Conservation (phyloP, 306 rosid species). For the Rosa persica region DNA sequence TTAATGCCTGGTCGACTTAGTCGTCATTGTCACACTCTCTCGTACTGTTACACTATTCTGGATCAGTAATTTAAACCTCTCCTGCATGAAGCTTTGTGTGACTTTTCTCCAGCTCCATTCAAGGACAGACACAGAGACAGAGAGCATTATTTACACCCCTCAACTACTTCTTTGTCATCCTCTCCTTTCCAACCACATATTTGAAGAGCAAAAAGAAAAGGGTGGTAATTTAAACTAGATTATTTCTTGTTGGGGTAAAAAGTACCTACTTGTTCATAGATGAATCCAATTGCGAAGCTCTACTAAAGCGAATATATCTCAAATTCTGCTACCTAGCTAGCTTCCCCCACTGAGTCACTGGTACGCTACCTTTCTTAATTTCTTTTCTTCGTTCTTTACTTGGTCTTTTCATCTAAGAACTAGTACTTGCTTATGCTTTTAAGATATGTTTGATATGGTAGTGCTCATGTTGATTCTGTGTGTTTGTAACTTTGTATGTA, state of each 20-base stretch:
- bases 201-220: neutral
- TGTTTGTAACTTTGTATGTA: conserved; percentile 1
- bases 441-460: conserved; percentile 7
- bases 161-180: conserved; percentile 8
- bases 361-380: neutral
- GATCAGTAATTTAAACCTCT: neutral
- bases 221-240: neutral
- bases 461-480: conserved; percentile 8
- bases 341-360: neutral
- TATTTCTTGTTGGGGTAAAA: no score
- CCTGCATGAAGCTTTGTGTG: neutral
- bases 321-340: neutral
- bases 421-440: neutral
- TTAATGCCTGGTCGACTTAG: no score
- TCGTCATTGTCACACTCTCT: no score
- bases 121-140: conserved; percentile 6
- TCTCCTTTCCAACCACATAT: conserved; percentile 15
- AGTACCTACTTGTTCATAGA: neutral
- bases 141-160: conserved; percentile 7
- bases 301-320: neutral
- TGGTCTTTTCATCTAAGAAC: neutral
- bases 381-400: neutral
- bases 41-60: no score
- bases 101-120: neutral
- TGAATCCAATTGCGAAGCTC: neutral